Conservation (phyloP, 1,139 yeast genomes). For the Pichia sp. region DNA sequence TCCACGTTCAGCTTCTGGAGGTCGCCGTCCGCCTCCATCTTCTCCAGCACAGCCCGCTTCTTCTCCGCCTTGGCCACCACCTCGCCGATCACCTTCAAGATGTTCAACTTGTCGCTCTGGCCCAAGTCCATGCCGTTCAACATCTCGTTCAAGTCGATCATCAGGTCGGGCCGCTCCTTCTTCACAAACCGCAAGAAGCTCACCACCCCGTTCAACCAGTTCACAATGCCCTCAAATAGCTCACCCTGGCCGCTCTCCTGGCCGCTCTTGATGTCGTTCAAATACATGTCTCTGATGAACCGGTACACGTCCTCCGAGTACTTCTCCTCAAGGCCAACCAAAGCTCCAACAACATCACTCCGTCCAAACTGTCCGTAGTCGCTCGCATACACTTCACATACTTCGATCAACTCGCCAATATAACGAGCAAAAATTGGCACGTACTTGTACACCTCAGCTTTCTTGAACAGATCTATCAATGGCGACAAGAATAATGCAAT, state of each 20-base stretch:
- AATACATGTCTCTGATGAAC: constrained; percentile 72
- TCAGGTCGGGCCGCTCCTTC: constrained; percentile 44
- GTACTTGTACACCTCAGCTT: constrained; percentile 72
- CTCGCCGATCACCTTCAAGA: constrained; percentile 42
- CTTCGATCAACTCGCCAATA: constrained; percentile 61
- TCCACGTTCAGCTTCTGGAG: constrained; percentile 19
- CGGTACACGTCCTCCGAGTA: constrained; percentile 69
- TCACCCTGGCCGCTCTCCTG: constrained; percentile 41
- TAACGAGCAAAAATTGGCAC: constrained; percentile 70
- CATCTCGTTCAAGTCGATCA: constrained; percentile 38
- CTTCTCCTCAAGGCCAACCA: constrained; percentile 59
- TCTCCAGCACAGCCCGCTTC: constrained; percentile 37
- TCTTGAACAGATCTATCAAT: constrained; percentile 66
- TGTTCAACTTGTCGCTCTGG: constrained; percentile 33
- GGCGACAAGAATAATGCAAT: constrained; percentile 82
- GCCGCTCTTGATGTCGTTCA: constrained; percentile 49
- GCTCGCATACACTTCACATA: constrained; percentile 48
- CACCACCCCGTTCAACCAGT: constrained; percentile 62
- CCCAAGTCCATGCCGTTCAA: constrained; percentile 25
- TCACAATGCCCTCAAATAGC: constrained; percentile 63
- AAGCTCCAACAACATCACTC: constrained; percentile 52
- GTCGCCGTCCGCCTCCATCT: constrained; percentile 40
- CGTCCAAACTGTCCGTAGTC: constrained; percentile 30
- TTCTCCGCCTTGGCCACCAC: constrained; percentile 34
- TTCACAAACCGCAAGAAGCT: constrained; percentile 58